phyloP scores from a whole-genome alignment of 768 basidiomycete species.

The Strobilomyces echinocephalus region DNA sequence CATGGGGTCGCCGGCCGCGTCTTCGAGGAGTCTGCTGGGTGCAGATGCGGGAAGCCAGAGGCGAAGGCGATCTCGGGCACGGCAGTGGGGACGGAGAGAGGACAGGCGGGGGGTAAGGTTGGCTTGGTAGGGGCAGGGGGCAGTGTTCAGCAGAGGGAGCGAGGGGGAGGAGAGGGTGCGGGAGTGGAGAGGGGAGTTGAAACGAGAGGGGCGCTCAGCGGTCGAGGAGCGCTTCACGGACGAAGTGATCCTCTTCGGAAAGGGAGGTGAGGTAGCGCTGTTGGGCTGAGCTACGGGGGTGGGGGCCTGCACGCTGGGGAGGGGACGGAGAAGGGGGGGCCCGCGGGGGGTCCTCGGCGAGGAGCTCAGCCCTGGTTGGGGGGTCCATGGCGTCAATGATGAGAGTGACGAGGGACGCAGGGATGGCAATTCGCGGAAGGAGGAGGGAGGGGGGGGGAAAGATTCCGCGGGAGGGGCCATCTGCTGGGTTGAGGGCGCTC shows the following conservation, averaged over 20 bases:
- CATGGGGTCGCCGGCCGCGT: not conserved
- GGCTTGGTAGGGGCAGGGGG: not conserved
- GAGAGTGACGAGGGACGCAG: not conserved
- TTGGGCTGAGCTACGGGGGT: no score
- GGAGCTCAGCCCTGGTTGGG: no score
- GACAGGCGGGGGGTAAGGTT: not conserved
- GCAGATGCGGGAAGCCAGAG: not conserved
- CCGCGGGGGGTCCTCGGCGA: no score
- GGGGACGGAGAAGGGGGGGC: no score
- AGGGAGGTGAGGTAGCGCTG: no score
- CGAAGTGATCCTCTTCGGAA: no score
- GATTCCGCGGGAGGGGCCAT: not conserved
- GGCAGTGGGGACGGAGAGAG: not conserved
- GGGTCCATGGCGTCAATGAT: no score
- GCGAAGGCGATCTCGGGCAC: not conserved
- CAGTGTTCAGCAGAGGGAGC: not conserved
- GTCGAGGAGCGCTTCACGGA: no score
- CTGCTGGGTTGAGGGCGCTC: not conserved
- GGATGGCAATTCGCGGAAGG: not conserved
- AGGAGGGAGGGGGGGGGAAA: not conserved
- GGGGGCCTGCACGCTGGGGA: no score
- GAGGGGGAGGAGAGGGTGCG: not conserved
- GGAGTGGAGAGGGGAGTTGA: not conserved
- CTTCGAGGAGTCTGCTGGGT: not conserved
- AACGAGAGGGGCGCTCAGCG: no score